phyloP scores from a whole-genome alignment of 192 early-diverging fungal species.

The Polychytrium aggregatum region DNA sequence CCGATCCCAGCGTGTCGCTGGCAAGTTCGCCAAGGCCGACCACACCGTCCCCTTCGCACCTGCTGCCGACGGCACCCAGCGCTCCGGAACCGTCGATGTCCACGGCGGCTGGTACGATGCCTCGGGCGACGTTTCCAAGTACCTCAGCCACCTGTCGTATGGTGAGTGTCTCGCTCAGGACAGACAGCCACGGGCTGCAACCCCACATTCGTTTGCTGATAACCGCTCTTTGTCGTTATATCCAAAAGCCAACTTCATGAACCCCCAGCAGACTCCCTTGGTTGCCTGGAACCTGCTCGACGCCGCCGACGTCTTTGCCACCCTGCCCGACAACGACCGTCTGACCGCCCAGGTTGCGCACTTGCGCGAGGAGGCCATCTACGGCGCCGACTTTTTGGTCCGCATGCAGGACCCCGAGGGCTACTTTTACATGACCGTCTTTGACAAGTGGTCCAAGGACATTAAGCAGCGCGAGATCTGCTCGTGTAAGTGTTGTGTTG shows the following conservation, averaged over 20 bases:
- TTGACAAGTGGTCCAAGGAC: constrained; percentile 11
- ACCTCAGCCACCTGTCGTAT: too few relatives aligned
- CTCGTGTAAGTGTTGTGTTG: constrained; percentile 4
- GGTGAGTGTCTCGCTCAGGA: too few relatives aligned
- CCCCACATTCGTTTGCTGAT: too few relatives aligned
- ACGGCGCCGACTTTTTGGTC: constrained; percentile 7
- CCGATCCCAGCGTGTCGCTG: too few relatives aligned
- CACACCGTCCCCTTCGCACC: too few relatives aligned
- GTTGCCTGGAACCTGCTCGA: constrained; percentile 3
- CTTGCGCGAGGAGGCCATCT: constrained; percentile 6
- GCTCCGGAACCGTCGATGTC: too few relatives aligned
- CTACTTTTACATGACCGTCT: constrained; percentile 11
- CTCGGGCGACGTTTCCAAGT: too few relatives aligned
- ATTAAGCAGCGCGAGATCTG: constrained; percentile 9
- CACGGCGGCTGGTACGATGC: too few relatives aligned
- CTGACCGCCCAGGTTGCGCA: constrained; percentile 2
- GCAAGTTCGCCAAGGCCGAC: too few relatives aligned
- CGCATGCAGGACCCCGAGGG: constrained; percentile 8
- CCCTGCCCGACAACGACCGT: background rate
- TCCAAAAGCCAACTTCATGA: constrained; percentile 14
- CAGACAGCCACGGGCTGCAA: too few relatives aligned
- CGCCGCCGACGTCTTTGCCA: background rate
- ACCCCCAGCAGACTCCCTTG: constrained; percentile 8
- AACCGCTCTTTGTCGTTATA: too few relatives aligned
- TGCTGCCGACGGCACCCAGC: too few relatives aligned